Base-by-base conservation (phyloP, 768 basidiomycete genomes). In the Kwoniella mangroviensis region DNA sequence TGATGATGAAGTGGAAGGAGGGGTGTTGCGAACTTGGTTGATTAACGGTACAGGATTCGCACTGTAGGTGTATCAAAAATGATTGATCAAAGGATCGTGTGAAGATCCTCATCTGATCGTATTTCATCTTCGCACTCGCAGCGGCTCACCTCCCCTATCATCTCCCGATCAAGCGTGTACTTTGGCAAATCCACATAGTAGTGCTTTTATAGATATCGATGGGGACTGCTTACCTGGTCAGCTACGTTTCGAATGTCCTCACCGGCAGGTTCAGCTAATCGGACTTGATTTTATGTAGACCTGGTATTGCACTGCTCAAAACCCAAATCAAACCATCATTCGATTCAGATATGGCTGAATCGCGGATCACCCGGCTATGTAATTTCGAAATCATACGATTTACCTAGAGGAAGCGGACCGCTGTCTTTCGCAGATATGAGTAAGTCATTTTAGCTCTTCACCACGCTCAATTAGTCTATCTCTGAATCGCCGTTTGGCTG, bases 181-280 rank as follows among this genome's bases (percentile, higher is more conserved):
- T 11, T 81, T 93, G n/a, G 88, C 92, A 12, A 89, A 90, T 72
- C 95, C 96, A 5, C 97, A 98, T 79, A 94, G 92, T 79, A 97
- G 95, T 82, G 95, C 94, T 0, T 91, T 94, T 19, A 88, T 98
- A 4, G 97, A 99, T 78, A 84, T 99, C 49, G 89, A 98, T 71
- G 97, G 97, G 13, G 97, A 99, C 82, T 98, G 97, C 82, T 86
- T 97, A 3, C 93, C 95, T 72, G 93, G 93, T 91, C n/a, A 59
- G 81, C 61, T 34, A 26, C 11, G 19, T 4, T 3, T n/a, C 40
- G 7, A 22, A 24, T 62, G 22, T 41, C 68, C 69, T 34, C 21
- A 51, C 51, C 22, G n/a, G 12, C 21, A 2, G 19, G 58, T 42
- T 70, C 28, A 17, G 22, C 34, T 57, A 4, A 55, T 21, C 28